Conservation (phyloP, 78 protist species). For the Dictyostelium brefeldianum region DNA sequence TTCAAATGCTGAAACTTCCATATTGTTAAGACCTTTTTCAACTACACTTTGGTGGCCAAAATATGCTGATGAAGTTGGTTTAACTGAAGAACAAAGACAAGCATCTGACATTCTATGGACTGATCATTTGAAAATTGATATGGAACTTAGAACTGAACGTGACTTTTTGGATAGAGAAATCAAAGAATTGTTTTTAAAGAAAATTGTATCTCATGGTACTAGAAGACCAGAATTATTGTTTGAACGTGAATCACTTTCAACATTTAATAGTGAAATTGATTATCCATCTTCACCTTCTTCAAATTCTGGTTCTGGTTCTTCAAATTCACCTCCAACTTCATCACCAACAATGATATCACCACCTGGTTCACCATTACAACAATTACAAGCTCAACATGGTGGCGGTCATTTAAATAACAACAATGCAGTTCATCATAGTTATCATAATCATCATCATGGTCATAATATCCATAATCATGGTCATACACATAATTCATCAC, state of each 20-base stretch:
- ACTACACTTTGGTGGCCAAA: constrained; percentile 76
- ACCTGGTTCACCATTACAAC: background rate
- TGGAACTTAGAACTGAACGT: constrained; percentile 44
- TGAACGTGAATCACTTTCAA: background rate
- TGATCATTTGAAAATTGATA: constrained; percentile 68
- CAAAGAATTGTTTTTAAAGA: constrained; percentile 54
- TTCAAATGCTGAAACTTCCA: constrained; percentile 50
- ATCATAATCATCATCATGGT: background rate
- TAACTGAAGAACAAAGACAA: constrained; percentile 57
- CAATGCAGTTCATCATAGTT: background rate
- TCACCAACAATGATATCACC: background rate
- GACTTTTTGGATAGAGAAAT: constrained; percentile 64
- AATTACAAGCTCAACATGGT: background rate
- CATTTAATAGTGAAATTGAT: background rate
- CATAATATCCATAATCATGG: background rate
- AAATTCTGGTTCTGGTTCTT: background rate
- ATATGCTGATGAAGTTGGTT: constrained; percentile 43
- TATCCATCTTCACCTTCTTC: constrained; percentile 7
- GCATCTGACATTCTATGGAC: constrained; percentile 75
- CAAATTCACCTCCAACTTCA: constrained; percentile 1
- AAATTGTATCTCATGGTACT: constrained; percentile 42
- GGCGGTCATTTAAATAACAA: background rate
- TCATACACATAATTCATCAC: constrained; percentile 5
- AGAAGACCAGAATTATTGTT: constrained; percentile 19
- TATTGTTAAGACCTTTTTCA: constrained; percentile 43